Evolutionary conservation across 1,139 yeast species (phyloP).

Genomic region (Candida sanyaensis): DNA sequence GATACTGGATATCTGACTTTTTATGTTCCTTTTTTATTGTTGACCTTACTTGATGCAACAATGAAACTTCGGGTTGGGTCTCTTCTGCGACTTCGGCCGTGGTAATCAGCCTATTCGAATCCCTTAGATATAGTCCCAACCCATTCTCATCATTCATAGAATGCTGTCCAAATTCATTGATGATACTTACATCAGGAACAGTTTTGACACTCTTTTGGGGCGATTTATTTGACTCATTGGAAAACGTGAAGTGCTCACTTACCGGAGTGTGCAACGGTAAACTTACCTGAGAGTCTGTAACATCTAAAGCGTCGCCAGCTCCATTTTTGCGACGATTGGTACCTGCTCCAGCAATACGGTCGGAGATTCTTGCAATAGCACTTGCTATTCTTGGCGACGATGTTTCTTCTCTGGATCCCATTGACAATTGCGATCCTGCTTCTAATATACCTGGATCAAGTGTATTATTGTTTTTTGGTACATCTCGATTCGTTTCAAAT

Average conservation of each 20-base stretch:
- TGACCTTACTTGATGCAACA: slow-evolving; percentile 1
- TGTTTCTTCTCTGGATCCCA: slow-evolving; percentile 7
- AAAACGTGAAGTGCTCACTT: slow-evolving; percentile 10
- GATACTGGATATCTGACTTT: not conserved
- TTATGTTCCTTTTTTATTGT: not conserved
- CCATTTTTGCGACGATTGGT: slow-evolving; percentile 7
- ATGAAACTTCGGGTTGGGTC: not conserved
- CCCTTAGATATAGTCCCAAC: slow-evolving; percentile 6
- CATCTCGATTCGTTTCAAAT: slow-evolving; percentile 3
- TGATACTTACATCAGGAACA: slow-evolving; percentile 5
- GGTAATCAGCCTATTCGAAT: not conserved
- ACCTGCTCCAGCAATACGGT: slow-evolving; percentile 45
- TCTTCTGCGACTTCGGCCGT: not conserved
- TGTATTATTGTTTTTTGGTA: not conserved
- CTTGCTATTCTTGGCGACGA: slow-evolving; percentile 28
- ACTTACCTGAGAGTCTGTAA: slow-evolving; percentile 6
- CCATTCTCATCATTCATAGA: slow-evolving; percentile 2
- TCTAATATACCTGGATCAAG: slow-evolving; percentile 14
- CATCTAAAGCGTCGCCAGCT: slow-evolving; percentile 4
- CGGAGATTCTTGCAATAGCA: slow-evolving; percentile 37
- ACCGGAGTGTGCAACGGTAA: slow-evolving; percentile 10
- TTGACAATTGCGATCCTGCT: slow-evolving; percentile 13
- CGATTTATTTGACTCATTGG: slow-evolving; percentile 3
- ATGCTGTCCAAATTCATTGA: not conserved
- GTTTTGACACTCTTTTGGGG: slow-evolving; percentile 4